Percentiles rank a stretch among this genome's conserved stretches.
Conservation (phyloP, 2,329 filamentous ascomycete species). For the Cladophialophora carrionii region DNA sequence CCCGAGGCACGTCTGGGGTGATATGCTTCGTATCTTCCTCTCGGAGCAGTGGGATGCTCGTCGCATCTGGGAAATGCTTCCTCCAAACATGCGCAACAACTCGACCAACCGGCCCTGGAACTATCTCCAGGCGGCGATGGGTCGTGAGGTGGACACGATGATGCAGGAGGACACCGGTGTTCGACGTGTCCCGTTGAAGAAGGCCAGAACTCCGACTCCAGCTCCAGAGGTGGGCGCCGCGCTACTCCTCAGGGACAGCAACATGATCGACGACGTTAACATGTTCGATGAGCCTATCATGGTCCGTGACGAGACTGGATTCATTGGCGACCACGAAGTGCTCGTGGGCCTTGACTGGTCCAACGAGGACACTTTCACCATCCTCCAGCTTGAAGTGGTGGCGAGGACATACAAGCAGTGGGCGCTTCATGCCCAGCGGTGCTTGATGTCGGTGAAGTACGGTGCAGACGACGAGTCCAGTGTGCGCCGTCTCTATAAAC, state of each 20-base stretch:
- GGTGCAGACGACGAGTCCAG: neutral
- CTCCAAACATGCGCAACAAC: conserved; percentile 21
- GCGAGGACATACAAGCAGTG: neutral
- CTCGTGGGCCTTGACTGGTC: neutral
- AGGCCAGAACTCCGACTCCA: neutral
- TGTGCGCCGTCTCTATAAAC: neutral
- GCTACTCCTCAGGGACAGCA: neutral
- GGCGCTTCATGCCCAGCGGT: neutral
- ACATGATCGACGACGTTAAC: neutral
- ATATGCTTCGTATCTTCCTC: conserved; percentile 32
- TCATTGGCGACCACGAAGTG: neutral
- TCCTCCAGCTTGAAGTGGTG: neutral
- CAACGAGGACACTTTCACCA: neutral
- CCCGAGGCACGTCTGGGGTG: conserved; percentile 37
- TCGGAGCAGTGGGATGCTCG: conserved; percentile 31
- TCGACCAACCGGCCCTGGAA: conserved; percentile 31
- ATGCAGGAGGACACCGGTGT: conserved; percentile 23
- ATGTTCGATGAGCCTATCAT: neutral
- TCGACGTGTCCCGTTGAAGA: conserved; percentile 2
- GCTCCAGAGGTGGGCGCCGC: neutral
- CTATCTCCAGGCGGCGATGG: conserved; percentile 33
- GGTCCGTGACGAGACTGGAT: neutral
- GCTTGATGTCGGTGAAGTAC: neutral
- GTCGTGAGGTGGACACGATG: conserved; percentile 32
- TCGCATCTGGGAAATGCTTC: conserved; percentile 29